phyloP scores from a whole-genome alignment of 148 eudicot genomes.

The Hydrangea macrophylla region DNA sequence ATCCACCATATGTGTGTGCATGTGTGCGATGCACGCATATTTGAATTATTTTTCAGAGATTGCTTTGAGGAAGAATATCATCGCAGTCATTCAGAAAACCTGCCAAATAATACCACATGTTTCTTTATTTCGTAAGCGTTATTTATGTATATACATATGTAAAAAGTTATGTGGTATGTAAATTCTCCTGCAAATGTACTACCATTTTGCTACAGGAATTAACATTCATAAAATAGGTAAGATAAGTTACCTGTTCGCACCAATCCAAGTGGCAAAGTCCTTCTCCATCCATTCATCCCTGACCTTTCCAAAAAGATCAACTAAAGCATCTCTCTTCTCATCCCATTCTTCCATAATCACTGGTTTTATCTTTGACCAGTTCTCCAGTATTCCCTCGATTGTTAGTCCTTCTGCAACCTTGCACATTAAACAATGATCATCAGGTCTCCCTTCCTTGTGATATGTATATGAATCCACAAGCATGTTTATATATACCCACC shows the following conservation, averaged over 20 bases:
- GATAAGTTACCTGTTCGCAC: conserved; percentile 79
- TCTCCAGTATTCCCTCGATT: conserved; percentile 65
- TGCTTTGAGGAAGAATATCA: not conserved
- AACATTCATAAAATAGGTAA: not conserved
- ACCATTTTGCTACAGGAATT: too few relatives aligned
- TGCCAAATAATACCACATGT: not conserved
- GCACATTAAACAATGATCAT: conserved; percentile 20
- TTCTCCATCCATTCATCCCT: conserved; percentile 96
- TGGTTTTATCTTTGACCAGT: conserved; percentile 74
- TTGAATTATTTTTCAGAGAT: not conserved
- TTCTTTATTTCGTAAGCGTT: not conserved
- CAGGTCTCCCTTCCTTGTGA: conserved; percentile 13
- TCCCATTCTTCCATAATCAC: conserved; percentile 82
- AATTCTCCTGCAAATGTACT: not conserved
- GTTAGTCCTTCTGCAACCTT: conserved; percentile 91
- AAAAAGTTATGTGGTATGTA: not conserved
- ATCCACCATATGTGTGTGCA: not conserved
- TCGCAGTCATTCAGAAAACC: too few relatives aligned
- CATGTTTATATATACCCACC: conserved; percentile 50
- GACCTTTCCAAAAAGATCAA: conserved; percentile 81
- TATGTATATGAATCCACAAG: not conserved
- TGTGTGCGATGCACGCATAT: too few relatives aligned
- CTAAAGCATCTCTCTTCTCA: conserved; percentile 62
- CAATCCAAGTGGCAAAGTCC: conserved; percentile 86
- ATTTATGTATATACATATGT: not conserved